phyloP scores from a whole-genome alignment of 768 basidiomycete genomes.

The Suillus tomentosus region DNA sequence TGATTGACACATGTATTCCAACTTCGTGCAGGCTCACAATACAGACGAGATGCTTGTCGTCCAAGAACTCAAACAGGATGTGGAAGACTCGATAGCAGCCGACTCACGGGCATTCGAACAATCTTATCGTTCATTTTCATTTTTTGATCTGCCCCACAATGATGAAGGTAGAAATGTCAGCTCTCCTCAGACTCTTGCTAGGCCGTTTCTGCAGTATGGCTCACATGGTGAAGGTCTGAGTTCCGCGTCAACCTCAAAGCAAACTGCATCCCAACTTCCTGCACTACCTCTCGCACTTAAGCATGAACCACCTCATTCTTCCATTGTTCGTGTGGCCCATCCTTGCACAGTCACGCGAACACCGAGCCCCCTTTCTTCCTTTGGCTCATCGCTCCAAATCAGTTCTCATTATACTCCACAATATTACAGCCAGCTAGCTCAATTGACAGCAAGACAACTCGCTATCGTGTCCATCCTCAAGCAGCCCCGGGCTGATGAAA shows the following conservation, averaged over 20 bases:
- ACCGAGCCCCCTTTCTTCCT: conserved; percentile 1
- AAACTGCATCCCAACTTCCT: neutral
- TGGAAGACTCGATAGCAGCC: neutral
- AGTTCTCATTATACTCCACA: neutral
- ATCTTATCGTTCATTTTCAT: neutral
- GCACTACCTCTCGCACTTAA: no score
- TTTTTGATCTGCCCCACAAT: conserved; percentile 2
- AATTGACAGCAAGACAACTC: conserved; percentile 25
- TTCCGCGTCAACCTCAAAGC: neutral
- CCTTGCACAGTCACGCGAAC: neutral
- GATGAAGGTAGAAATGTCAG: neutral
- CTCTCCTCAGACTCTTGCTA: neutral
- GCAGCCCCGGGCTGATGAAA: conserved; percentile 18
- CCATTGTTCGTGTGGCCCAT: neutral
- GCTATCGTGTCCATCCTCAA: conserved; percentile 21
- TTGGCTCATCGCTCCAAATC: neutral
- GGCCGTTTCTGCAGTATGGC: neutral
- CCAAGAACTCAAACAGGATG: neutral
- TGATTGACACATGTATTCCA: neutral
- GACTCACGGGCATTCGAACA: neutral
- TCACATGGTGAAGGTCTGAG: neutral
- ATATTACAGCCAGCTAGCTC: conserved; percentile 15
- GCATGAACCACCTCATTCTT: neutral
- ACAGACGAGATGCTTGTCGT: neutral
- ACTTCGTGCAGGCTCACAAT: conserved; percentile 6